Evolutionary conservation across 2,329 filamentous ascomycete genomes (phyloP), one percentile per base, ranked within the genome.

Genomic region (Cryphonectria nitschkei): DNA sequence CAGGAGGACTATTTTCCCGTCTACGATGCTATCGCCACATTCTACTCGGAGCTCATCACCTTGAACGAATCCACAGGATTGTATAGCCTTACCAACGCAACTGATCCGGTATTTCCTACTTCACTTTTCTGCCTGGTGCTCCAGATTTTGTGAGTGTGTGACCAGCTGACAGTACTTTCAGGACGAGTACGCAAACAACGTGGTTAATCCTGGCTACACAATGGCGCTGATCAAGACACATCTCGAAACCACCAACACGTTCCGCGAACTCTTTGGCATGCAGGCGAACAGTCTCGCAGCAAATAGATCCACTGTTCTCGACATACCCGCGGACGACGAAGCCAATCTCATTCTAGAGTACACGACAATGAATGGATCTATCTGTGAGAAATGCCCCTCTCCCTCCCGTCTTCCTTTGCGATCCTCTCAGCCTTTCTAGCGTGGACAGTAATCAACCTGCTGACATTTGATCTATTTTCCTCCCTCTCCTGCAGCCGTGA

Each of bases 151-250:
- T 19, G 34, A 34, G 14, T n/a, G 16, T 8, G 39, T 43, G 14
- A 5, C 7, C 43, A 13, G 64, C 32, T 72, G 22, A 70, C 37
- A 0, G 1, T 52, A 5, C 0, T 2, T 26, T 1, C 4, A 8
- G 82, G 89, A 90, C 73, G 90, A 92, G 77, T 92, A 91, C 75
- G 90, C 90, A 11, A 92, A 92, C 74, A 82, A 86, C 68, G 82
- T 91, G 67, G 86, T 92, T 74, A 91, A 91, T 46, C 88, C 89
- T n/a, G 91, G 88, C 1, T 93, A 87, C 75, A 93, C 91, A 0
- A 90, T 90, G 83, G 84, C 88, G 0, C 79, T 90, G 43, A 89
- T 91, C 66, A 79, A 84, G 74, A 78, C 87, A 76, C 81, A 87
- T 16, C 79, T 92, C 65, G 80, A 82, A 3, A 84, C 86, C 64